Conservation (phyloP, 2,329 filamentous ascomycete genomes). For the Arthroderma sp. region DNA sequence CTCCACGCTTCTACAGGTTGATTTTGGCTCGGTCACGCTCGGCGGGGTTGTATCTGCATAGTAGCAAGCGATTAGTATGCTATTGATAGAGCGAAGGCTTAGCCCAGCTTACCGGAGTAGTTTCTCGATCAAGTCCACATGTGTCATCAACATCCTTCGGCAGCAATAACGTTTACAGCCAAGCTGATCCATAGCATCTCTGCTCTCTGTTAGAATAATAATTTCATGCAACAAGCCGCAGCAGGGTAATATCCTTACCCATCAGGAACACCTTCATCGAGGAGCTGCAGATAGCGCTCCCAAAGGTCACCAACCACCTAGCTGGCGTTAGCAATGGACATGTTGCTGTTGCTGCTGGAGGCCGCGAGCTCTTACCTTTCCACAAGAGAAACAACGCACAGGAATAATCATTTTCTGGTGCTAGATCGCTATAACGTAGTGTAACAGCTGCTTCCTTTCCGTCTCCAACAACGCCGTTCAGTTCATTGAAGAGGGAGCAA, state of each 20-base stretch:
- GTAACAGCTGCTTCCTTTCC: too few relatives aligned
- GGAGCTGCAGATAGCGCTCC: conserved; percentile 84
- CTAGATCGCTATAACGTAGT: not conserved
- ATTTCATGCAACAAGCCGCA: not conserved
- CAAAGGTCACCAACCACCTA: conserved; percentile 95
- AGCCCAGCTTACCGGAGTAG: conserved; percentile 60
- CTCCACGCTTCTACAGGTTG: conserved; percentile 11
- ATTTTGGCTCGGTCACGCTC: conserved; percentile 34
- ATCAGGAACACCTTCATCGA: conserved; percentile 63
- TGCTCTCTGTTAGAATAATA: conserved; percentile 24
- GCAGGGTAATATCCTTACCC: conserved; percentile 41
- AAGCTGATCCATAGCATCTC: conserved; percentile 90
- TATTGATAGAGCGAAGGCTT: conserved; percentile 10
- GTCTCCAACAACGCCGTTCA: too few relatives aligned
- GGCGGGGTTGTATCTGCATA: conserved; percentile 35
- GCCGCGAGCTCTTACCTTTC: conserved; percentile 55
- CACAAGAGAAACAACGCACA: conserved; percentile 96
- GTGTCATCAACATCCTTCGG: conserved; percentile 98
- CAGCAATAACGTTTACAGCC: conserved; percentile 95
- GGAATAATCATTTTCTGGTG: conserved; percentile 74
- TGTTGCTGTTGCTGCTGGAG: too few relatives aligned
- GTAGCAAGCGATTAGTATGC: conserved; percentile 12
- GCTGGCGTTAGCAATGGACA: too few relatives aligned
- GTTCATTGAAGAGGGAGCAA: too few relatives aligned
- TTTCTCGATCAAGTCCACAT: conserved; percentile 98